These are phyloP conservation scores for Penicillium occitanis DNA, from an alignment of 2,329 filamentous ascomycete species.

Conservation along the genomic window DNA sequence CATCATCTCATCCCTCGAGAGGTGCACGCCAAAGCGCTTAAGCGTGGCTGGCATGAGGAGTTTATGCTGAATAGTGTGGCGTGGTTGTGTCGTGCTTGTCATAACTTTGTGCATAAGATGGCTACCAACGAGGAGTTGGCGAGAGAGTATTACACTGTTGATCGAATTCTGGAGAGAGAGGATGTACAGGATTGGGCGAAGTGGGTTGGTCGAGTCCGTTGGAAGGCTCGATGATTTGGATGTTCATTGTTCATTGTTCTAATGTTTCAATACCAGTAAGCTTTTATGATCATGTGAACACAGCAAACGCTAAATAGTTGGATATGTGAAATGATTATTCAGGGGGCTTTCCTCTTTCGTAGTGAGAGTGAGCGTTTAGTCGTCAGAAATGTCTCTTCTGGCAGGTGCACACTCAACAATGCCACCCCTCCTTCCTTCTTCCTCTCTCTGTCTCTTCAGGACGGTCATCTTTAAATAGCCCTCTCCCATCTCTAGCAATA, in stretches of 20 bases:
- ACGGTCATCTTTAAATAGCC: neutral
- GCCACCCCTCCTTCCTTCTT: neutral
- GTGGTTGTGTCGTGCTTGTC: constrained; percentile 82
- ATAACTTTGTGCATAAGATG: constrained; percentile 76
- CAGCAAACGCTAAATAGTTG: neutral
- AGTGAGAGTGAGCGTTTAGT: neutral
- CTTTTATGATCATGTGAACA: neutral
- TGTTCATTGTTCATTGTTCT: neutral
- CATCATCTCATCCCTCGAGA: constrained; percentile 82
- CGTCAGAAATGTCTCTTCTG: neutral
- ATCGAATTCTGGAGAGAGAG: constrained; percentile 66
- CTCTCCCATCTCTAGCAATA: neutral
- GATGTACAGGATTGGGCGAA: constrained; percentile 69
- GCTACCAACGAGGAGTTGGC: constrained; percentile 76
- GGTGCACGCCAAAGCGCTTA: constrained; percentile 73
- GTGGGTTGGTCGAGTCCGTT: constrained; percentile 72
- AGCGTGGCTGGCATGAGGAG: constrained; percentile 74
- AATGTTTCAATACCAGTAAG: neutral
- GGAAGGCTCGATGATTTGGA: constrained; percentile 56
- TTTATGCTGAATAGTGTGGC: constrained; percentile 77
- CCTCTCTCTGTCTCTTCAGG: neutral
- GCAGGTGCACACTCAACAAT: neutral
- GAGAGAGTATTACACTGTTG: constrained; percentile 69
- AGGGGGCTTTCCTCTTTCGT: neutral
- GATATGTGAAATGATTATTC: neutral